Evolutionary conservation across 2,329 filamentous ascomycete genomes (phyloP).

Genomic region (Hymenoscyphus linearis): DNA sequence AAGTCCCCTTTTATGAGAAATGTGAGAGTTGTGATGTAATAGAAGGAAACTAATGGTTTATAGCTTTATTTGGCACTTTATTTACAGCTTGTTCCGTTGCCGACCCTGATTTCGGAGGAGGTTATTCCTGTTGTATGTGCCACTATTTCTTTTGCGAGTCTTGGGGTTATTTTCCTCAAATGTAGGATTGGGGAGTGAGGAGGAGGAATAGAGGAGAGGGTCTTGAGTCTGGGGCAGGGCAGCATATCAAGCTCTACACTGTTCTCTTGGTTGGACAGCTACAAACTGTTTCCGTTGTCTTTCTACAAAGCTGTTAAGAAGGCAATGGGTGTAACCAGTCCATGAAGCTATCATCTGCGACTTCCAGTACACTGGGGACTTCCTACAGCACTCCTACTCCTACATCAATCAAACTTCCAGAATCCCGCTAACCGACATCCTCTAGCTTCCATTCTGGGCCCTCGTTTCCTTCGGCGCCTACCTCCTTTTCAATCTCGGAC

Average conservation of each 20-base stretch:
- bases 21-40: too few relatives aligned
- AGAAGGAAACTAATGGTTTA: slow-evolving; percentile 17
- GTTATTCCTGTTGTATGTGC: slow-evolving; percentile 80
- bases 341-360: neutral
- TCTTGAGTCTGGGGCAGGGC: neutral
- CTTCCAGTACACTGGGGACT: neutral
- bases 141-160: neutral
- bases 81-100: slow-evolving; percentile 77
- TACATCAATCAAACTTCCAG: too few relatives aligned
- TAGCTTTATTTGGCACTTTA: slow-evolving; percentile 87
- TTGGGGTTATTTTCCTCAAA: neutral
- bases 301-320: slow-evolving; percentile 2
- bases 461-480: slow-evolving; percentile 88
- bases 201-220: neutral
- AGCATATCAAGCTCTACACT: neutral
- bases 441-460: slow-evolving; percentile 85
- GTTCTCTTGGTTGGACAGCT: too few relatives aligned
- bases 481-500: slow-evolving; percentile 85
- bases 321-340: neutral
- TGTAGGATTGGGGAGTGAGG: neutral
- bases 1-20: slow-evolving; percentile 32
- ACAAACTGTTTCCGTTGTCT: too few relatives aligned
- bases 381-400: neutral
- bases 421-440: neutral
- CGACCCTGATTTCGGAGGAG: slow-evolving; percentile 70